Evolutionary conservation across 2,329 filamentous ascomycete species (phyloP).

Genomic region (Capronia americana): DNA sequence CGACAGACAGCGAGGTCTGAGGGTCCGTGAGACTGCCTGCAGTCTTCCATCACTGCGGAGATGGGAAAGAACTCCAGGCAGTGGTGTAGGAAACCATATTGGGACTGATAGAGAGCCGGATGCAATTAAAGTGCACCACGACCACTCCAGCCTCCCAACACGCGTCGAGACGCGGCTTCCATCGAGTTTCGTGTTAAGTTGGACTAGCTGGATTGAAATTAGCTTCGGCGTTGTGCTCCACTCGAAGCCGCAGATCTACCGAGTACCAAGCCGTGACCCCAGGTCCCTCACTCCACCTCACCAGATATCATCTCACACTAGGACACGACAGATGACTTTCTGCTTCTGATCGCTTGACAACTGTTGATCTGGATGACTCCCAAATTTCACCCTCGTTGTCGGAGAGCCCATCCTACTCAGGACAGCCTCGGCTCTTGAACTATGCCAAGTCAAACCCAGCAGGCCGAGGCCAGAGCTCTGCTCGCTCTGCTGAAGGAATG

Average conservation of each 20-base stretch:
- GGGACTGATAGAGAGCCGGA: neutral
- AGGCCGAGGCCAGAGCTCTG: slow-evolving; percentile 70
- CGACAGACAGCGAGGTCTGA: neutral
- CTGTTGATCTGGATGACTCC: neutral
- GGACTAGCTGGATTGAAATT: neutral
- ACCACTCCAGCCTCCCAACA: slow-evolving; percentile 2
- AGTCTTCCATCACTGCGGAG: slow-evolving; percentile 22
- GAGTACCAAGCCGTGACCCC: neutral
- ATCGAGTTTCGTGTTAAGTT: neutral
- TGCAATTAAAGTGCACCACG: neutral
- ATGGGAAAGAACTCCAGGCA: neutral
- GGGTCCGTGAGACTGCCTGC: slow-evolving; percentile 25
- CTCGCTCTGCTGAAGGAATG: slow-evolving; percentile 68
- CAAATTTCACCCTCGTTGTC: neutral
- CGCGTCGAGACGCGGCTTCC: slow-evolving; percentile 18
- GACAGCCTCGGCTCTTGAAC: neutral
- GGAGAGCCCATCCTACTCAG: neutral
- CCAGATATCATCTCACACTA: neutral
- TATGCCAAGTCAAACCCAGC: slow-evolving; percentile 61
- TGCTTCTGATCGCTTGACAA: neutral
- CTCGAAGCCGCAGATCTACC: neutral
- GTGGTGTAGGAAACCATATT: neutral
- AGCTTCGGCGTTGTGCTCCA: neutral
- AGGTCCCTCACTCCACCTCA: neutral
- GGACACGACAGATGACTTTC: neutral